Conservation (phyloP, 2,329 filamentous ascomycete genomes). For the Pseudogymnoascus sp. region DNA sequence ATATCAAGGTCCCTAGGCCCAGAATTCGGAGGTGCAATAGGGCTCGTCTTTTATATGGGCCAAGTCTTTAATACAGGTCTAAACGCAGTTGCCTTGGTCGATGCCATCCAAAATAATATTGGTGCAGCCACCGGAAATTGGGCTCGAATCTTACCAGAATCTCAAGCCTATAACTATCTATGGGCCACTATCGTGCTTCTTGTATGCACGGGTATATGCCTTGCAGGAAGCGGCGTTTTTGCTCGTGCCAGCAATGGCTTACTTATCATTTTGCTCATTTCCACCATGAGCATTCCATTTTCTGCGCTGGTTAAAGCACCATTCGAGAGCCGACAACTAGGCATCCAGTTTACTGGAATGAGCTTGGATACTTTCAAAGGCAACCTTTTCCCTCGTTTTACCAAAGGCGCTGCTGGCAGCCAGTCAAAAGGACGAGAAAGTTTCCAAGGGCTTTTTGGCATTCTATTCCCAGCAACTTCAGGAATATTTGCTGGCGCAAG, state of each 20-base stretch:
- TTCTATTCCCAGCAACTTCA: constrained; percentile 64
- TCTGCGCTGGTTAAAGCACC: constrained; percentile 63
- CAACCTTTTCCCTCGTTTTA: constrained; percentile 65
- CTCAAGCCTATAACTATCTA: constrained; percentile 70
- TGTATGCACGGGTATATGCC: constrained; percentile 64
- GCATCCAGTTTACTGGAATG: constrained; percentile 72
- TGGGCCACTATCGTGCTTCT: constrained; percentile 65
- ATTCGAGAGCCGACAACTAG: constrained; percentile 53
- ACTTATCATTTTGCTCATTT: constrained; percentile 59
- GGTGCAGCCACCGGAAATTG: constrained; percentile 49
- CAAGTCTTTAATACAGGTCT: constrained; percentile 79
- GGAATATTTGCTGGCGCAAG: constrained; percentile 66
- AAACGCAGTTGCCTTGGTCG: constrained; percentile 79
- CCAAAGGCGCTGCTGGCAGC: constrained; percentile 52
- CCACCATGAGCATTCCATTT: constrained; percentile 73
- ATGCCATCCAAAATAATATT: constrained; percentile 72
- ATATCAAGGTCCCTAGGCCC: constrained; percentile 80
- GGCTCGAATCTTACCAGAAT: constrained; percentile 55
- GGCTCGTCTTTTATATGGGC: constrained; percentile 84
- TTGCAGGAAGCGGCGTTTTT: constrained; percentile 74
- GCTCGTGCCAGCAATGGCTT: constrained; percentile 72
- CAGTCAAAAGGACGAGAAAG: constrained; percentile 56
- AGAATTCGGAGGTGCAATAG: constrained; percentile 84
- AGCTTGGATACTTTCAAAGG: constrained; percentile 59
- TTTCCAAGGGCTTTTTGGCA: constrained; percentile 77